Evolutionary conservation across 306 rosid species (phyloP).

Genomic region (Rosa chinensis): DNA sequence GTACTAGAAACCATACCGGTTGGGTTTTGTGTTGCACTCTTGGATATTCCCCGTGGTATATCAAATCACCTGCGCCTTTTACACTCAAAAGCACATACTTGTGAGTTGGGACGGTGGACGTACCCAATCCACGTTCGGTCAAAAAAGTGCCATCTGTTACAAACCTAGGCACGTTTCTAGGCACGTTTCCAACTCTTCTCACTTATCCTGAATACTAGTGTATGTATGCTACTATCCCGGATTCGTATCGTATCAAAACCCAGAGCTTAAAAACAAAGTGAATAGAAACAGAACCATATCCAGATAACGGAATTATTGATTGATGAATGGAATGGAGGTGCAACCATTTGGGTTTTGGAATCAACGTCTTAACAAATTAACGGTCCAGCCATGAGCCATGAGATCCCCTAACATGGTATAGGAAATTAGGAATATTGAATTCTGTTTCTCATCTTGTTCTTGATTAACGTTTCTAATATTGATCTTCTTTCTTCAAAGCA

Average conservation of each 20-base stretch:
- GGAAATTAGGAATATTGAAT: not conserved
- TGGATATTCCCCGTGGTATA: not conserved
- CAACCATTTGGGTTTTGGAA: not conserved
- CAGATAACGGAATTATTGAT: not conserved
- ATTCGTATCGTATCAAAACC: not conserved
- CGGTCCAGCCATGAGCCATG: not conserved
- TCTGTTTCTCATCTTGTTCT: not conserved
- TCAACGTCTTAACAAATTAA: not conserved
- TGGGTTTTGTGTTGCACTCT: not conserved
- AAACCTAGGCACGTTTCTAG: not conserved
- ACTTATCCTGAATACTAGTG: not conserved
- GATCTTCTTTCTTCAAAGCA: not conserved
- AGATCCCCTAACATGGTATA: not conserved
- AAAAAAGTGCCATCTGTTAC: not conserved
- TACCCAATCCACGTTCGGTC: slow-evolving; percentile 1
- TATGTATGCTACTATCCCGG: not conserved
- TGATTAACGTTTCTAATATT: not conserved
- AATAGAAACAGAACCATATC: not conserved
- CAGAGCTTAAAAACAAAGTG: not conserved
- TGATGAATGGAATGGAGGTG: not conserved
- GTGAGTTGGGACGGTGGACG: not conserved
- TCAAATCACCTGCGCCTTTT: not conserved
- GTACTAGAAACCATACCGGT: too few relatives aligned
- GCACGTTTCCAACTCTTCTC: not conserved
- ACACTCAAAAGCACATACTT: not conserved